phyloP scores from a whole-genome alignment of 2,329 filamentous ascomycete genomes.

The Fusarium sacchari region DNA sequence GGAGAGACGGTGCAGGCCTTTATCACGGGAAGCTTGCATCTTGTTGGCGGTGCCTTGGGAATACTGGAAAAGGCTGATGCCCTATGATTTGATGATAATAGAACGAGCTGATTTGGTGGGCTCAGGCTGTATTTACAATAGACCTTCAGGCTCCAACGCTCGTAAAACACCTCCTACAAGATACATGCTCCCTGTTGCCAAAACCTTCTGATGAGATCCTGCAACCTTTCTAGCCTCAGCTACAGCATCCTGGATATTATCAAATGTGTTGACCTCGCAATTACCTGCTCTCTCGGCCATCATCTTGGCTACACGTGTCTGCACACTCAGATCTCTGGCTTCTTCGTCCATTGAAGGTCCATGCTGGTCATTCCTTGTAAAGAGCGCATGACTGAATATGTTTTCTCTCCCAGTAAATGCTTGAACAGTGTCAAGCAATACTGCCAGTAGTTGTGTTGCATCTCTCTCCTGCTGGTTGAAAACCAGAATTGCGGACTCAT shows the following conservation, averaged over 20 bases:
- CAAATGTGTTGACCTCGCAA: constrained; percentile 59
- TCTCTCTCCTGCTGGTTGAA: constrained; percentile 96
- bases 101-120: background rate
- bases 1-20: constrained; percentile 58
- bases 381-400: constrained; percentile 78
- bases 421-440: constrained; percentile 67
- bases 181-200: constrained; percentile 87
- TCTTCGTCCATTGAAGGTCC: constrained; percentile 41
- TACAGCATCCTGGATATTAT: constrained; percentile 79
- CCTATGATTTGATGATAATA: constrained; percentile 43
- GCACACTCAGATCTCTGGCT: constrained; percentile 66
- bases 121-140: constrained; percentile 43
- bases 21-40: constrained; percentile 71
- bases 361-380: constrained; percentile 76
- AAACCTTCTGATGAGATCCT: constrained; percentile 62
- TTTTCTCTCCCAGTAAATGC: constrained; percentile 49
- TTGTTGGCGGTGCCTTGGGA: constrained; percentile 66
- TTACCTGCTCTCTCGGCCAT: constrained; percentile 67
- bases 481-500: constrained; percentile 66
- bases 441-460: constrained; percentile 70
- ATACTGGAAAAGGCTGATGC: constrained; percentile 60
- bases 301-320: constrained; percentile 70
- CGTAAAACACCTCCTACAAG: constrained; percentile 83
- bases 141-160: constrained; percentile 66
- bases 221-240: constrained; percentile 59